A percentile compares a stretch with the other conserved stretches of the same genome.
These are phyloP conservation scores for Eucalyptus paniculata DNA, from an alignment of 345 rosid species.

Conservation along the genomic window DNA sequence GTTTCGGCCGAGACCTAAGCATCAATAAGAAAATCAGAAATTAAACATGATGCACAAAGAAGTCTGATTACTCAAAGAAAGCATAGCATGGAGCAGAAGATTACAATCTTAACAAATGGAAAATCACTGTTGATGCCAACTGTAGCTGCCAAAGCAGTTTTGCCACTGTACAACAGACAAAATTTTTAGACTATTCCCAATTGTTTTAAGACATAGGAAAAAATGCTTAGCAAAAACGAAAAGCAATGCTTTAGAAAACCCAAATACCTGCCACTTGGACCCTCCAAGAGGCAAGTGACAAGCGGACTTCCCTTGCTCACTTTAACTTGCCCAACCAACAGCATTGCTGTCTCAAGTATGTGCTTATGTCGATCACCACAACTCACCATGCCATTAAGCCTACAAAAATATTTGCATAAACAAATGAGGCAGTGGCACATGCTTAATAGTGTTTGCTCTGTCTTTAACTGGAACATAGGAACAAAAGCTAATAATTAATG, in stretches of 20 bases:
- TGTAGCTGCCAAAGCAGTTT: conserved; percentile 94
- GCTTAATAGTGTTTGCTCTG: not conserved
- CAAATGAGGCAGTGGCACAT: not conserved
- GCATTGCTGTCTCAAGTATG: conserved; percentile 78
- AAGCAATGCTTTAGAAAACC: not conserved
- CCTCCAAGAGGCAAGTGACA: conserved; percentile 90
- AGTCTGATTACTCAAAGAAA: not conserved
- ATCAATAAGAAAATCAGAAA: not conserved
- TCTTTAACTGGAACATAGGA: not conserved
- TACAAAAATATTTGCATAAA: conserved; percentile 2
- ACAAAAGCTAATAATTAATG: not conserved
- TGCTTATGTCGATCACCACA: conserved; percentile 80
- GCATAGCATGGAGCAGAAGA: conserved; percentile 3
- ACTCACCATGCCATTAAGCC: conserved; percentile 83
- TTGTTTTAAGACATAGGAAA: not conserved
- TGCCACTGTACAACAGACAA: conserved; percentile 52
- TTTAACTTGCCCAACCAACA: conserved; percentile 85
- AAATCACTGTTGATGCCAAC: conserved; percentile 90
- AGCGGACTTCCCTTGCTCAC: conserved; percentile 92
- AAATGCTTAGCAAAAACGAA: not conserved
- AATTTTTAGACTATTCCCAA: not conserved
- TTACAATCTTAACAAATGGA: conserved; percentile 93
- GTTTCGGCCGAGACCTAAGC: not conserved
- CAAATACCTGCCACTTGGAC: conserved; percentile 77
- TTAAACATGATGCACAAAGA: not conserved